Percentiles rank a stretch among this genome's conserved stretches.
Conservation (phyloP, 176 grass and related monocot species). For the Pharus latifolius region DNA sequence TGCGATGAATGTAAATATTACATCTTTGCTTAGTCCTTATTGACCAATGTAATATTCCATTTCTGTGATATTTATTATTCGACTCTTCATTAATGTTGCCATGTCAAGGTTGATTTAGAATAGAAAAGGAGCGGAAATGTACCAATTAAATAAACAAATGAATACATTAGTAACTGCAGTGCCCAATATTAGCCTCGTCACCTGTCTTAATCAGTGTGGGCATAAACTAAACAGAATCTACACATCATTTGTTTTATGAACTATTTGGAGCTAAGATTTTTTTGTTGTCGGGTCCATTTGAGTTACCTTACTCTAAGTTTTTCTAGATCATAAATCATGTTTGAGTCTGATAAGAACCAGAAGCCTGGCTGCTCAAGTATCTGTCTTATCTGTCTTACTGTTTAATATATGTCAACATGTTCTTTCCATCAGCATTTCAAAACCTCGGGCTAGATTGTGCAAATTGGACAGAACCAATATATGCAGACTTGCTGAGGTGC, state of each 20-base stretch:
- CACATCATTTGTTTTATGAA: no score
- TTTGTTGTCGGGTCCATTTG: no score
- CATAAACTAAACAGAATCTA: no score
- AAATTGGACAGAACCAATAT: slow-evolving; percentile 91
- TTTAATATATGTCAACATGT: neutral
- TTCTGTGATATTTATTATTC: neutral
- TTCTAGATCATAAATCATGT: neutral
- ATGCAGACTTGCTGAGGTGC: slow-evolving; percentile 74
- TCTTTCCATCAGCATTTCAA: slow-evolving; percentile 62
- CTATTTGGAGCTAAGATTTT: no score
- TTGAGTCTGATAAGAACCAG: neutral
- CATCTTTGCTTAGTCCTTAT: neutral
- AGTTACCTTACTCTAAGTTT: neutral
- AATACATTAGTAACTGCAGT: no score
- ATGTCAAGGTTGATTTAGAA: neutral
- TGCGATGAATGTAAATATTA: slow-evolving; percentile 32
- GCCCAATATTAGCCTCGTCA: no score
- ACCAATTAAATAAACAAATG: no score
- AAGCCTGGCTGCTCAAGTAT: neutral
- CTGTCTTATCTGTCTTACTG: neutral
- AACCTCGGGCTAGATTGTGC: slow-evolving; percentile 92
- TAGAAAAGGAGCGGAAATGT: neutral
- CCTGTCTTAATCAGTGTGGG: no score
- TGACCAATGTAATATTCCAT: neutral
- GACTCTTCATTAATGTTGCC: neutral